Percentiles rank a stretch among this genome's conserved stretches.
These are phyloP conservation scores for Lodderomyces orthopsilosis DNA, from an alignment of 1,139 yeast genomes.

Conservation along the genomic window DNA sequence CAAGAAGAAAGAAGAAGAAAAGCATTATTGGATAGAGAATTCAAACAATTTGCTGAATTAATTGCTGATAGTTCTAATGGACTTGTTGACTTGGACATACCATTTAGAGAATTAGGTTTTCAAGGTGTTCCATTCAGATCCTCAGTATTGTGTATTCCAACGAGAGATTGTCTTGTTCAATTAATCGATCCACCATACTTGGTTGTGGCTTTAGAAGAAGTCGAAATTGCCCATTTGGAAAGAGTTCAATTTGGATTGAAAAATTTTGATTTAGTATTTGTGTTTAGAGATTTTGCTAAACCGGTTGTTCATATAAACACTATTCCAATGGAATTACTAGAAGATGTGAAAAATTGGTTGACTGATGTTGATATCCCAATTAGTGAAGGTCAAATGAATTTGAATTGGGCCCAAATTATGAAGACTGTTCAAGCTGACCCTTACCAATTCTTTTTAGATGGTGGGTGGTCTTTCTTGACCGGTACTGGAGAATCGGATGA, in stretches of 20 bases:
- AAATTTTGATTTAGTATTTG: slow-evolving; percentile 93
- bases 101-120: slow-evolving; percentile 95
- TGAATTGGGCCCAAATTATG: slow-evolving; percentile 96
- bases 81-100: slow-evolving; percentile 82
- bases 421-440: slow-evolving; percentile 92
- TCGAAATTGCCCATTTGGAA: slow-evolving; percentile 93
- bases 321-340: slow-evolving; percentile 88
- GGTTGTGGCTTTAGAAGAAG: slow-evolving; percentile 86
- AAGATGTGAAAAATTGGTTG: slow-evolving; percentile 92
- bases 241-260: slow-evolving; percentile 96
- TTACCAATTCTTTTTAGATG: slow-evolving; percentile 86
- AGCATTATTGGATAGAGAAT: slow-evolving; percentile 87
- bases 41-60: slow-evolving; percentile 82
- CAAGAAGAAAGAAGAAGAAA: slow-evolving; percentile 96
- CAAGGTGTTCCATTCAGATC: slow-evolving; percentile 97
- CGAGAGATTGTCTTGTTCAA: slow-evolving; percentile 94
- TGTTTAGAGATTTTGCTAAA: slow-evolving; percentile 82
- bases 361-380: slow-evolving; percentile 94
- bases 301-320: slow-evolving; percentile 94
- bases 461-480: slow-evolving; percentile 94
- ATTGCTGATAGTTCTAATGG: slow-evolving; percentile 87
- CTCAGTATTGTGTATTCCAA: slow-evolving; percentile 93
- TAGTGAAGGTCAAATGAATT: slow-evolving; percentile 92
- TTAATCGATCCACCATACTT: slow-evolving; percentile 92
- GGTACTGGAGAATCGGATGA: slow-evolving; percentile 65